A percentile compares a stretch with the other conserved stretches of the same genome.
phyloP scores from a whole-genome alignment of 768 basidiomycete genomes.

The Suillus cothurnatus region DNA sequence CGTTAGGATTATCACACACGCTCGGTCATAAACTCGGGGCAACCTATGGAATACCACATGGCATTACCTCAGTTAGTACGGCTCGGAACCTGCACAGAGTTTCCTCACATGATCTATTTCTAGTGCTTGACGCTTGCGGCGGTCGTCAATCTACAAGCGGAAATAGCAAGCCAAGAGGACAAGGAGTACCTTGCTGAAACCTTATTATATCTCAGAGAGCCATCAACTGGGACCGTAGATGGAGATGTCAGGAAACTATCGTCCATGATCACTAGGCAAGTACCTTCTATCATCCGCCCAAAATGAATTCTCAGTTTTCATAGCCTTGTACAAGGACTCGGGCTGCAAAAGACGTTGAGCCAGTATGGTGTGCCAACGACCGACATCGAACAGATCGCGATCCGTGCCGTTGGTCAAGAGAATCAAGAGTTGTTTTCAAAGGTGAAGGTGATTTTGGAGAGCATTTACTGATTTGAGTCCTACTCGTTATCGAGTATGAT shows the following conservation, averaged over 20 bases:
- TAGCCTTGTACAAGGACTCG: conserved; percentile 64
- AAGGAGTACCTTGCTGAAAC: conserved; percentile 60
- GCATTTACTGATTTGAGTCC: conserved; percentile 35
- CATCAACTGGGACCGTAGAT: conserved; percentile 64
- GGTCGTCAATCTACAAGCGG: conserved; percentile 60
- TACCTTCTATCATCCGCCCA: conserved; percentile 2
- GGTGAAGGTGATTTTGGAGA: conserved; percentile 53
- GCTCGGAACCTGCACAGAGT: background rate
- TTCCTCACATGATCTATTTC: conserved; percentile 7
- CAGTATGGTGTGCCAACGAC: conserved; percentile 65
- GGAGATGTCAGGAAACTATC: conserved; percentile 62
- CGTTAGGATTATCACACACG: conserved; percentile 75
- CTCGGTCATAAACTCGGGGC: conserved; percentile 77
- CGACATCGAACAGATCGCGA: conserved; percentile 56
- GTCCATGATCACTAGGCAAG: conserved; percentile 56
- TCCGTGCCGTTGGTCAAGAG: conserved; percentile 14
- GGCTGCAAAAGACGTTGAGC: conserved; percentile 55
- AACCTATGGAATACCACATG: conserved; percentile 75
- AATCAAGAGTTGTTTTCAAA: conserved; percentile 41
- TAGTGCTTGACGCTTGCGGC: conserved; percentile 76
- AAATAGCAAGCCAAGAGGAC: conserved; percentile 58
- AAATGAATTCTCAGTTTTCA: conserved; percentile 11
- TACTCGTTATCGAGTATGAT: background rate
- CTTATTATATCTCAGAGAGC: conserved; percentile 58
- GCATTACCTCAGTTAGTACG: conserved; percentile 72